These are phyloP conservation scores for Aspergillus bombycis DNA, from an alignment of 2,329 filamentous ascomycete genomes.

Conservation along the genomic window DNA sequence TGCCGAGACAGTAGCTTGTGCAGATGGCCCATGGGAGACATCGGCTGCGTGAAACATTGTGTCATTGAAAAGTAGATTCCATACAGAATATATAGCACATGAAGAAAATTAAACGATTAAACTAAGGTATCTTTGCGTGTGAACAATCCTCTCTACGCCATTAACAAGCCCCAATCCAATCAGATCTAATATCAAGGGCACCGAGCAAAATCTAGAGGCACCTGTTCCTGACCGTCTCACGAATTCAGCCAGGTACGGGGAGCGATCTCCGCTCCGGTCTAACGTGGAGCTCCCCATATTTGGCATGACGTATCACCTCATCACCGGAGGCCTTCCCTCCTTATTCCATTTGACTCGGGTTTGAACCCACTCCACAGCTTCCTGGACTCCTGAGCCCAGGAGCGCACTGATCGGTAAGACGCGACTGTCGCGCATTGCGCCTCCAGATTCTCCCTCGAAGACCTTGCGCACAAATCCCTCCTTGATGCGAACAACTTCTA, in stretches of 20 bases:
- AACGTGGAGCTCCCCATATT: background rate
- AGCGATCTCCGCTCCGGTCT: background rate
- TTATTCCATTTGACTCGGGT: conserved; percentile 96
- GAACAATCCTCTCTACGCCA: conserved; percentile 6
- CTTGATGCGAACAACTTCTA: conserved; percentile 96
- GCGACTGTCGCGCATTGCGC: conserved; percentile 82
- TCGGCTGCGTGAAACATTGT: background rate
- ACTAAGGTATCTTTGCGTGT: conserved; percentile 15
- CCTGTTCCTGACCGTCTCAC: background rate
- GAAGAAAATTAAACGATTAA: background rate
- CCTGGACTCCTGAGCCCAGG: conserved; percentile 77
- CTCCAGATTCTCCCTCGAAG: conserved; percentile 89
- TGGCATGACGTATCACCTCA: conserved; percentile 65
- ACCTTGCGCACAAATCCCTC: conserved; percentile 94
- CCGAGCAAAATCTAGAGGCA: background rate
- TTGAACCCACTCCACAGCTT: conserved; percentile 96
- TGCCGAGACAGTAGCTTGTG: no score
- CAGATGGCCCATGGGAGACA: background rate
- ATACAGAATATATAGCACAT: background rate
- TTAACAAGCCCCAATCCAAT: background rate
- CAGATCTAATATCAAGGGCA: conserved; percentile 2
- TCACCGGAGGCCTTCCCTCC: conserved; percentile 85
- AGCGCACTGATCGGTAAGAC: conserved; percentile 92
- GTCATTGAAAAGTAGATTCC: background rate
- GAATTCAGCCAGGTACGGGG: background rate